Evolutionary conservation across 225 moss, liverwort and hornwort species (phyloP), one percentile per base, ranked within the genome.

Genomic region (Rhytidiadelphus loreus): DNA sequence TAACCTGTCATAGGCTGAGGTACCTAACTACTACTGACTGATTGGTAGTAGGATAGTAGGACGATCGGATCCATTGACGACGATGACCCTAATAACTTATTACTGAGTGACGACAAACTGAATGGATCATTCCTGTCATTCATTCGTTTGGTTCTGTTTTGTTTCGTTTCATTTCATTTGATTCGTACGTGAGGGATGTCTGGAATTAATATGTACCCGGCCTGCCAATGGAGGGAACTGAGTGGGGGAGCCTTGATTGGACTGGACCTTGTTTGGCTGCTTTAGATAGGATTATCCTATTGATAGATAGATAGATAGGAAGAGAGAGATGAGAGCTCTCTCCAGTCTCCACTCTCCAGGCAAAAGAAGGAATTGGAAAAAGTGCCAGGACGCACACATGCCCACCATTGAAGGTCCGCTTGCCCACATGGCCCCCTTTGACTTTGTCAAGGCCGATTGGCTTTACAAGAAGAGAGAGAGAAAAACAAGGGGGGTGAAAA

Each of bases 401-500:
- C 77, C 77, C 53, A 55, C 37, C 52, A 15, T 8, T 13, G 53
- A 53, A 77, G 15, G 53, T 55, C 53, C 24, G 53, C 77, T 6
- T 33, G 35, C 83, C 59, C 87, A 90, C 84, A 48, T 74, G 82
- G 57, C 16, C 63, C 33, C 32, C n/a, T 15, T 82, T 37, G 77
- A 55, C 77, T 77, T 77, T 0, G 55, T 55, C 77, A 23, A 76
- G 76, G 8, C 76, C 8, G 8, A 6, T 37, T 26, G 13, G 26
- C 16, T 52, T 76, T 29, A 9, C 5, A 1, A 3, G 7, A 19
- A 33, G 3, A 29, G 3, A 19, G 4, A 33, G 5, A 3, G 28
- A 28, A 25, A 14, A 68, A 37, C 2, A 37, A 35, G 1, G 0
- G 0, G 4, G 14, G 28, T 1, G 2, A 11, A 4, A 23, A 4